Evolutionary conservation across 2,329 filamentous ascomycete genomes (phyloP).

Genomic region (Fusarium sublunatum): DNA sequence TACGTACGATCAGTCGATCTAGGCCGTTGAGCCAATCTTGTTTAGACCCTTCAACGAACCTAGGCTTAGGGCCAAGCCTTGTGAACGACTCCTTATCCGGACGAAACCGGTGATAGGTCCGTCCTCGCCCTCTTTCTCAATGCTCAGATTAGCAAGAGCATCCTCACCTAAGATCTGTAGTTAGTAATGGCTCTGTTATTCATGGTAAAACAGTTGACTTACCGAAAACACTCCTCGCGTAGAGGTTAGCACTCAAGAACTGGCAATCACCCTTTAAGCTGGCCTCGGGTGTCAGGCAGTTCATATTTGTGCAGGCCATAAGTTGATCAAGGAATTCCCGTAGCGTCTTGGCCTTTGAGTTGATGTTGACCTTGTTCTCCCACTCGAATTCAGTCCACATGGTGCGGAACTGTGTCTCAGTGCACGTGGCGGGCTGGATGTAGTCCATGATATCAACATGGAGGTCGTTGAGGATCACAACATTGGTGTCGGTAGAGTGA

Average conservation of each 20-base stretch:
- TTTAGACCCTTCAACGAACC: conserved; percentile 95
- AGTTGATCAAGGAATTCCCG: conserved; percentile 92
- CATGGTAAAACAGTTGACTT: conserved; percentile 58
- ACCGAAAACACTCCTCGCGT: conserved; percentile 98
- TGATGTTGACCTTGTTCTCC: conserved; percentile 99
- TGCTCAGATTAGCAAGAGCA: conserved; percentile 94
- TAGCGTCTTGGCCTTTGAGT: conserved; percentile 92
- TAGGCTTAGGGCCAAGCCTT: conserved; percentile 92
- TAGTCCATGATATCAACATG: conserved; percentile 99
- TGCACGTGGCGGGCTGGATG: conserved; percentile 96
- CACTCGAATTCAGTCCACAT: conserved; percentile 99
- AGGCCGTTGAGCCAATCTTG: conserved; percentile 69
- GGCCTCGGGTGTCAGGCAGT: conserved; percentile 93
- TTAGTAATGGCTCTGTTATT: conserved; percentile 39
- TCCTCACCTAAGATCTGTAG: conserved; percentile 81
- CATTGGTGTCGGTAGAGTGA: conserved; percentile 91
- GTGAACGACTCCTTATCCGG: conserved; percentile 95
- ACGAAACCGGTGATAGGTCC: conserved; percentile 97
- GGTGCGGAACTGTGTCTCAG: conserved; percentile 98
- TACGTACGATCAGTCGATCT: conserved; percentile 26
- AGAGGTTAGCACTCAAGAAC: conserved; percentile 96
- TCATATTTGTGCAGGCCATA: conserved; percentile 99
- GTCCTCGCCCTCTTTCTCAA: conserved; percentile 96
- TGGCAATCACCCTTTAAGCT: conserved; percentile 97
- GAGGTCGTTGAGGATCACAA: conserved; percentile 97